Evolutionary conservation across 768 basidiomycete species (phyloP).

Genomic region (Rubroboletus satanas): DNA sequence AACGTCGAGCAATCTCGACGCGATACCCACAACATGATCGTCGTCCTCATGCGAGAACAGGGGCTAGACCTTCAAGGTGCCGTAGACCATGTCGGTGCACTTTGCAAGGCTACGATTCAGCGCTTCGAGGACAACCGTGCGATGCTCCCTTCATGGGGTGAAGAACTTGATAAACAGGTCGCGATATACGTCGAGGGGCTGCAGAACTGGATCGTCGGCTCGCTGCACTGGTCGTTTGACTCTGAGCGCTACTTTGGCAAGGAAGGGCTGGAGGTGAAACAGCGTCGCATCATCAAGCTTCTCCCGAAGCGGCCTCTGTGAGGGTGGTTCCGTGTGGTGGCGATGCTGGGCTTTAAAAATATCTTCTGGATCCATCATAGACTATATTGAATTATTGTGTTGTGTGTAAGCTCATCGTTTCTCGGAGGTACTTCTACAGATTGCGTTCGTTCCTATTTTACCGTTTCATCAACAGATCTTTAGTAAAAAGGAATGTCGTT

Average conservation of each 20-base stretch:
- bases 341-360: not conserved
- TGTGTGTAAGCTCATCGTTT: not conserved
- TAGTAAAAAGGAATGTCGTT: not conserved
- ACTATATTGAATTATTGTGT: conserved; percentile 6
- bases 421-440: not conserved
- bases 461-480: conserved; percentile 4
- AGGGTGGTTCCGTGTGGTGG: not conserved
- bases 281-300: conserved; percentile 48
- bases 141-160: conserved; percentile 59
- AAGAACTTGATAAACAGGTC: conserved; percentile 57
- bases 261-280: conserved; percentile 52
- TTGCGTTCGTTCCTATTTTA: conserved; percentile 13
- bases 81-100: conserved; percentile 58
- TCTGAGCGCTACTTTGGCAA: conserved; percentile 66
- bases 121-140: conserved; percentile 45
- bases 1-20: conserved; percentile 69
- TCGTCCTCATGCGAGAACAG: conserved; percentile 62
- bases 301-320: conserved; percentile 36
- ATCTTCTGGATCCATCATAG: conserved; percentile 5
- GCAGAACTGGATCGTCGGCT: conserved; percentile 69
- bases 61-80: conserved; percentile 57
- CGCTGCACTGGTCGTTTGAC: conserved; percentile 70
- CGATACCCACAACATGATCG: conserved; percentile 70
- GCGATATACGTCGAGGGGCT: conserved; percentile 57
- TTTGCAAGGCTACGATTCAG: conserved; percentile 54